Percentiles rank a stretch among this genome's conserved stretches.
phyloP scores from a whole-genome alignment of 2,329 filamentous ascomycete genomes.

The Aspergillus eucalypticola region DNA sequence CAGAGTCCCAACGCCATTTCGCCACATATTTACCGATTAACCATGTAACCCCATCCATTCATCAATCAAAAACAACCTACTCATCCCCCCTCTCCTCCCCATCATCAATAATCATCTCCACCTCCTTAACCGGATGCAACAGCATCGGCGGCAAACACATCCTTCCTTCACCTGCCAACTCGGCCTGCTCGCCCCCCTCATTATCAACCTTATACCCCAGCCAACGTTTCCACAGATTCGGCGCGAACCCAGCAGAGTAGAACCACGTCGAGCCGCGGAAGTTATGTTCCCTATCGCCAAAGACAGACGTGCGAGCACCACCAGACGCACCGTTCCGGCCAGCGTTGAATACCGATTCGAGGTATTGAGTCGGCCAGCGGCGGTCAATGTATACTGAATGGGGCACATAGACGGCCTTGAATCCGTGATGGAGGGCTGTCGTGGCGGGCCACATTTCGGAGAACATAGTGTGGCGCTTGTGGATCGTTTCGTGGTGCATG shows the following conservation, averaged over 20 bases:
- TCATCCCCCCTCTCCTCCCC: conserved; percentile 16
- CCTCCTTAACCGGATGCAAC: conserved; percentile 81
- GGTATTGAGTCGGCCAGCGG: conserved; percentile 76
- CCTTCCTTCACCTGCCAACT: conserved; percentile 71
- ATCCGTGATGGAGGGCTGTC: conserved; percentile 83
- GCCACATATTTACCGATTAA: not conserved
- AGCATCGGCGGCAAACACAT: conserved; percentile 93
- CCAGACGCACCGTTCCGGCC: conserved; percentile 73
- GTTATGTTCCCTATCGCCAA: conserved; percentile 85
- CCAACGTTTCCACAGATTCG: conserved; percentile 82
- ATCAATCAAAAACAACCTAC: not conserved
- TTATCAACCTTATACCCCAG: conserved; percentile 77
- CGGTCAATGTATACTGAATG: conserved; percentile 88
- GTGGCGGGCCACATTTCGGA: conserved; percentile 96
- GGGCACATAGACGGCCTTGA: conserved; percentile 88
- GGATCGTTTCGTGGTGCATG: conserved; percentile 88
- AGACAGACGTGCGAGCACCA: conserved; percentile 71
- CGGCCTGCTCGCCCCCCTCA: conserved; percentile 75
- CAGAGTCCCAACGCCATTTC: not conserved
- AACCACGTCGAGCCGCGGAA: conserved; percentile 87
- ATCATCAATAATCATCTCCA: conserved; percentile 56
- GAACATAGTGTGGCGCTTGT: conserved; percentile 86
- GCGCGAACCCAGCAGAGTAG: conserved; percentile 80
- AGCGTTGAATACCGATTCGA: conserved; percentile 77
- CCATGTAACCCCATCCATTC: not conserved